A percentile compares a stretch with the other conserved stretches of the same genome.
Evolutionary conservation across 2,329 filamentous ascomycete genomes (phyloP).

Genomic region (Paraphoma chrysanthemicola): DNA sequence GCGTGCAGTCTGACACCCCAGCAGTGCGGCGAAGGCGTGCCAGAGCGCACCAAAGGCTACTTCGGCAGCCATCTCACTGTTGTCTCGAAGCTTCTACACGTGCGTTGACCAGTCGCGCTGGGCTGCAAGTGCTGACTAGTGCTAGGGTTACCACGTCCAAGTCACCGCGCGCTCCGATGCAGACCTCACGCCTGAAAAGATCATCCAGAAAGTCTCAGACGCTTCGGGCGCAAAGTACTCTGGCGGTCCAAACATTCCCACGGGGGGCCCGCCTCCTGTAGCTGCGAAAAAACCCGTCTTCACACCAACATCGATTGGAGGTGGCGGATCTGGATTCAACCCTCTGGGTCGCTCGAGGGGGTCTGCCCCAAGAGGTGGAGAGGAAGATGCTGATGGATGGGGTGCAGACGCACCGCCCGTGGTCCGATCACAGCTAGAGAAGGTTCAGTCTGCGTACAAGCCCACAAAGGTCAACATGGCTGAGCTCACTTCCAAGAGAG

Average conservation of each 20-base stretch:
- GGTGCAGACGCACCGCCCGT: constrained; percentile 91
- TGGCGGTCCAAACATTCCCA: constrained; percentile 64
- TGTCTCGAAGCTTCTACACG: constrained; percentile 89
- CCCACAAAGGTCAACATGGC: constrained; percentile 95
- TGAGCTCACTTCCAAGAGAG: constrained; percentile 77
- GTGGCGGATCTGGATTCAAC: constrained; percentile 66
- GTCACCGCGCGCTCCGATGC: constrained; percentile 91
- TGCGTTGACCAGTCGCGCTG: constrained; percentile 43
- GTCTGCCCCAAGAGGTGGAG: constrained; percentile 60
- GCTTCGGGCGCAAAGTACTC: constrained; percentile 96
- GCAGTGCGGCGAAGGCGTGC: constrained; percentile 91
- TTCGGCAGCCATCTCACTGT: constrained; percentile 93
- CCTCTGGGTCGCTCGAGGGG: constrained; percentile 71
- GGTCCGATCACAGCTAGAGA: constrained; percentile 85
- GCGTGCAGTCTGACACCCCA: constrained; percentile 9
- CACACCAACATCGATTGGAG: constrained; percentile 73
- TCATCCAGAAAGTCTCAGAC: constrained; percentile 92
- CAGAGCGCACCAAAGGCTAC: constrained; percentile 98
- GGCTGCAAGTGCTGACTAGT: constrained; percentile 23
- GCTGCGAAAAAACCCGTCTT: constrained; percentile 91
- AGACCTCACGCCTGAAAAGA: constrained; percentile 85
- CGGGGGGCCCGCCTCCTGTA: constrained; percentile 69
- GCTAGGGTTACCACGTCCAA: constrained; percentile 90
- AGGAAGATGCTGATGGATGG: constrained; percentile 90
- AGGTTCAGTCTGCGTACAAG: constrained; percentile 90